Evolutionary conservation across 1,284 basidiomycete genomes (phyloP).

Genomic region (Ganoderma meredithae): DNA sequence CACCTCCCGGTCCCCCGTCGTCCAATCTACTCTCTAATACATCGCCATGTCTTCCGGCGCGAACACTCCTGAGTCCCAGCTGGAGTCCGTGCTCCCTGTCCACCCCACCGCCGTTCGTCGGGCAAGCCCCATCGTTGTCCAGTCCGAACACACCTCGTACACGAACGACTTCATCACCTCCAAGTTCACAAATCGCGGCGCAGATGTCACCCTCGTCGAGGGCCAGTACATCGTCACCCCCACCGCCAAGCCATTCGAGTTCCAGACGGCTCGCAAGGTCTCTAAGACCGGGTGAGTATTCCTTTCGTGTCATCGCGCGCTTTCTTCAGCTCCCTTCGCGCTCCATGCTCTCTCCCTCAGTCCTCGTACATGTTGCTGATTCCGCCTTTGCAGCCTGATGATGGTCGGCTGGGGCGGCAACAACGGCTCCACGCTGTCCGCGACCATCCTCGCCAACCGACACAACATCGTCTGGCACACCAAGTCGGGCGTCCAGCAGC

Average conservation of each 20-base stretch:
- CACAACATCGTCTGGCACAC: conserved; percentile 97
- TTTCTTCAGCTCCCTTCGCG: not conserved
- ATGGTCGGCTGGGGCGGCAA: conserved; percentile 98
- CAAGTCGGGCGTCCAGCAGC: conserved; percentile 91
- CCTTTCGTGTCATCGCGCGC: conserved; percentile 19
- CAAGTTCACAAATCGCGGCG: conserved; percentile 86
- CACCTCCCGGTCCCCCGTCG: conserved; percentile 34
- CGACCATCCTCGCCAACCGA: conserved; percentile 96
- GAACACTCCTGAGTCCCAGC: conserved; percentile 70
- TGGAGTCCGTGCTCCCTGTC: conserved; percentile 70
- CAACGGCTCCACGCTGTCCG: conserved; percentile 95
- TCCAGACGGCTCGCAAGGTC: conserved; percentile 90
- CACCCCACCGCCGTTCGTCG: conserved; percentile 89
- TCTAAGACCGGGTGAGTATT: conserved; percentile 88
- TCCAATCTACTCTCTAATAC: conserved; percentile 21
- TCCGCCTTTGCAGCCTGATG: conserved; percentile 75
- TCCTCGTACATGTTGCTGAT: not conserved
- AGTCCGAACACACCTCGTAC: conserved; percentile 85
- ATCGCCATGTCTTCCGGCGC: conserved; percentile 64
- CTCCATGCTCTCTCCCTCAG: not conserved
- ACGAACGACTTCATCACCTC: conserved; percentile 84
- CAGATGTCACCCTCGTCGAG: conserved; percentile 72
- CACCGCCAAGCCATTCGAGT: conserved; percentile 83
- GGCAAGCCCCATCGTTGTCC: conserved; percentile 81
- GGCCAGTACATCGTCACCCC: conserved; percentile 84